A percentile compares a stretch with the other conserved stretches of the same genome.
These are phyloP conservation scores for Paraconiothyrium brasiliense DNA, from an alignment of 2,329 filamentous ascomycete genomes.

Conservation along the genomic window DNA sequence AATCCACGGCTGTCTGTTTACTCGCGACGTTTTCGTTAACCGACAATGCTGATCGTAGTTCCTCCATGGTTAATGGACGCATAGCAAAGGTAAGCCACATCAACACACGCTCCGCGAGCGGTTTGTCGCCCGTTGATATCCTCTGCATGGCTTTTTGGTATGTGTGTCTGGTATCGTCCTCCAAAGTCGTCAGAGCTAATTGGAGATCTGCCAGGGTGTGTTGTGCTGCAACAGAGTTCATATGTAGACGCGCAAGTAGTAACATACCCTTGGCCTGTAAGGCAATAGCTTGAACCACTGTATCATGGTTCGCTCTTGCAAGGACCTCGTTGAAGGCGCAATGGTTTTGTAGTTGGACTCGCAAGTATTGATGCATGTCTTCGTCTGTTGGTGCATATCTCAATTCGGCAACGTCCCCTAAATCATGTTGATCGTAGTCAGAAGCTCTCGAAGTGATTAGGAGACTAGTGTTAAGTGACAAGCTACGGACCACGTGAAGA, in stretches of 20 bases:
- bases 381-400: background rate
- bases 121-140: slow-evolving; percentile 1
- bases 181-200: slow-evolving; percentile 4
- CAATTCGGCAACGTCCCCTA: background rate
- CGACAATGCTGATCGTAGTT: slow-evolving; percentile 6
- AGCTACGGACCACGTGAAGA: background rate
- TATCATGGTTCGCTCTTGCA: background rate
- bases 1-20: background rate
- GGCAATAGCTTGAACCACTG: background rate
- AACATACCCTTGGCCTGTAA: slow-evolving; percentile 13
- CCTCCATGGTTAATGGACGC: slow-evolving; percentile 1
- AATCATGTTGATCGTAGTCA: background rate
- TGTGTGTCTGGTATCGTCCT: background rate
- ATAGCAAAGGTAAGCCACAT: slow-evolving; percentile 12
- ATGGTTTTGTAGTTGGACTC: background rate
- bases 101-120: slow-evolving; percentile 5
- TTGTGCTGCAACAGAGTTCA: slow-evolving; percentile 4
- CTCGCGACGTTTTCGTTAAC: slow-evolving; percentile 6
- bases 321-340: slow-evolving; percentile 2
- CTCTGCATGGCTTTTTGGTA: slow-evolving; percentile 9
- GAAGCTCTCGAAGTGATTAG: slow-evolving; percentile 2
- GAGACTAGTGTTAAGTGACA: background rate
- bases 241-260: slow-evolving; percentile 13
- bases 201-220: slow-evolving; percentile 9
- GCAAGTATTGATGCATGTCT: slow-evolving; percentile 3